Evolutionary conservation across 2,329 filamentous ascomycete species (phyloP).

Genomic region (Botryotinia narcissicola): DNA sequence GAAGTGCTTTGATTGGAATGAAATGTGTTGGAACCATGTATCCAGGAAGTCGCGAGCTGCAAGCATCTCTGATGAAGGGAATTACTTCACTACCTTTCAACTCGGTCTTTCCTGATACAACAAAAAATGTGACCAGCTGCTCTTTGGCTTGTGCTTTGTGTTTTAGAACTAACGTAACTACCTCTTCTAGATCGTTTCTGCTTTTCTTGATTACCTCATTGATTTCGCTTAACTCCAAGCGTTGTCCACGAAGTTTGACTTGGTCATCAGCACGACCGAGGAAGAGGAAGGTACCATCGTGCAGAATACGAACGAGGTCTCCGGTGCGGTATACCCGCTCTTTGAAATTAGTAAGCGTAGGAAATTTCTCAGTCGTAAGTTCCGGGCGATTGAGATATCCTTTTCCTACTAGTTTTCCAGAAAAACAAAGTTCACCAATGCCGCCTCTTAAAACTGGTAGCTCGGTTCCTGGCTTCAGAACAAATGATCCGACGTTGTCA

Average conservation of each 20-base stretch:
- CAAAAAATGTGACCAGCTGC: constrained; percentile 75
- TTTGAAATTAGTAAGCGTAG: constrained; percentile 53
- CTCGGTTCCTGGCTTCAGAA: constrained; percentile 68
- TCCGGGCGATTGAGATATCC: constrained; percentile 80
- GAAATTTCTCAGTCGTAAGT: constrained; percentile 76
- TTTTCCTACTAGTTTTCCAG: constrained; percentile 81
- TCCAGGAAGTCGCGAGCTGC: constrained; percentile 65
- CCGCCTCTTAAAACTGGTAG: constrained; percentile 72
- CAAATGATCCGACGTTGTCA: constrained; percentile 80
- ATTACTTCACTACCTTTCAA: constrained; percentile 43
- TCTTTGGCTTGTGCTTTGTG: constrained; percentile 74
- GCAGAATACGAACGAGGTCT: constrained; percentile 77
- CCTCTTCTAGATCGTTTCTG: constrained; percentile 59
- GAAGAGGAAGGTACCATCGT: constrained; percentile 83
- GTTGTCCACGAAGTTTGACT: constrained; percentile 84
- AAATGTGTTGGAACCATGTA: constrained; percentile 94
- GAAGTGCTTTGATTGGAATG: constrained; percentile 67
- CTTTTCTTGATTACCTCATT: constrained; percentile 75
- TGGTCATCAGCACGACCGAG: constrained; percentile 87
- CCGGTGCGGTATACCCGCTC: constrained; percentile 82
- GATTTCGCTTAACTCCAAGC: constrained; percentile 88
- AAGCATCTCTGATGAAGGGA: constrained; percentile 56
- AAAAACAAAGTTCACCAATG: constrained; percentile 85
- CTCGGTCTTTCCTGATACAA: constrained; percentile 38
- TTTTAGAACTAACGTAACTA: constrained; percentile 71